Evolutionary conservation across 2,329 filamentous ascomycete genomes (phyloP), one percentile per base, ranked within the genome.

Genomic region (Ambrosiella xylebori): DNA sequence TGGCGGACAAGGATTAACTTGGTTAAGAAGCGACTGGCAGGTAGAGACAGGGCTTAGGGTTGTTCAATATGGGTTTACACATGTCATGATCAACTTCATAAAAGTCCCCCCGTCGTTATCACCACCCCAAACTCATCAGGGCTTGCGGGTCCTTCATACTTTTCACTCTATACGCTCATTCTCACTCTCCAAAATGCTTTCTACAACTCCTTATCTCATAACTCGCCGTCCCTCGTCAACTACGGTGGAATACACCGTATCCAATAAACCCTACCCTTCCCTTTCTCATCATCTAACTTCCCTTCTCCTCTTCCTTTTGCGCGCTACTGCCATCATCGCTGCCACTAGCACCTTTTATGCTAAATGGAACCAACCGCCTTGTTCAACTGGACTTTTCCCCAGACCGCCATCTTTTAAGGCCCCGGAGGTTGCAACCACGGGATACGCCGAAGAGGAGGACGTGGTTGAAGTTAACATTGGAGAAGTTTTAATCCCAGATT

Each of bases 231-330:
- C 87, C 54, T 90, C 93, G 27, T 84, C 88, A 52, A 94, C 89
- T 2, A 95, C 93, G n/a, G 83, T 87, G 67, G 85, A 87, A 63
- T 97, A 91, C 76, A 94, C 86, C 37, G 87, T 96, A 58, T 93
- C 90, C 40, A 96, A 90, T 59, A 80, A 82, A 50, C 81, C 86
- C 0, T 71, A 73, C 0, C 67, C 71, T 3, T 77, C 76, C 0
- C 61, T 77, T 13, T 65, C 75, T 1, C 70, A 77, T 6, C 76
- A 73, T 45, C 62, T 76, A 39, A 66, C 77, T 17, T 68, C 76
- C 55, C 61, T 68, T 50, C 62, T 75, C 50, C 69, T 77, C 41
- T 65, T 74, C 60, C 64, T 74, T 58, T 55, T 73, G 38, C 73
- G 76, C 39, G 60, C 77, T 37, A 62, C 70, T 17, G 63, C 76